A percentile compares a stretch with the other conserved stretches of the same genome.
phyloP scores from a whole-genome alignment of 2,329 filamentous ascomycete genomes.

The Xylariaceae sp. region DNA sequence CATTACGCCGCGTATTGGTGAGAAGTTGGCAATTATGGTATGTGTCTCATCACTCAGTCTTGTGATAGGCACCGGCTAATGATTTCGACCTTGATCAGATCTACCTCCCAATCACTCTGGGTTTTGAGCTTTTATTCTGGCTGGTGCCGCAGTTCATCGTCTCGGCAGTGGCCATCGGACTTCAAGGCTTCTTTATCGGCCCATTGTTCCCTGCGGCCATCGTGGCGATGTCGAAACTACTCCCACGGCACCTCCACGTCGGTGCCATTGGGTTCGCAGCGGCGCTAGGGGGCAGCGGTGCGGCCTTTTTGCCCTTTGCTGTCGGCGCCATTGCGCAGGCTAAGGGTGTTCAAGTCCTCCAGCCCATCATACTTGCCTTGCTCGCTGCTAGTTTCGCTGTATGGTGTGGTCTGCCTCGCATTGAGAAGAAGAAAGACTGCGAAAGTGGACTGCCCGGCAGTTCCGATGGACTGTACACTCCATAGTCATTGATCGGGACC shows the following conservation, averaged over 20 bases:
- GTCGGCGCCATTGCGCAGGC: constrained; percentile 62
- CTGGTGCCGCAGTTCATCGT: constrained; percentile 74
- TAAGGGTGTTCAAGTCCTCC: constrained; percentile 52
- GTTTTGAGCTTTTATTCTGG: constrained; percentile 72
- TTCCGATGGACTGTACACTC: too few species aligned
- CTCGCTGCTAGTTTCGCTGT: constrained; percentile 40
- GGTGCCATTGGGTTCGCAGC: constrained; percentile 72
- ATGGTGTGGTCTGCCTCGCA: constrained; percentile 44
- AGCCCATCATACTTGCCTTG: constrained; percentile 53
- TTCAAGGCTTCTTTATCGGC: constrained; percentile 77
- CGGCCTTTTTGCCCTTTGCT: constrained; percentile 61
- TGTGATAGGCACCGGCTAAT: not conserved
- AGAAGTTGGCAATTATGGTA: constrained; percentile 57
- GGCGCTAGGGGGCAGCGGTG: constrained; percentile 70
- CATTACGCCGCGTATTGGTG: constrained; percentile 66
- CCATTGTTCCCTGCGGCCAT: constrained; percentile 73
- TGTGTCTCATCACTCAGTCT: constrained; percentile 9
- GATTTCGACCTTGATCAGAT: constrained; percentile 26
- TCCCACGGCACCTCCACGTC: constrained; percentile 72
- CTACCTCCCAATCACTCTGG: constrained; percentile 64
- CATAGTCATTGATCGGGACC: too few species aligned
- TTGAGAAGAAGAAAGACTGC: constrained; percentile 40
- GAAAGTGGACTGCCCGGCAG: too few species aligned
- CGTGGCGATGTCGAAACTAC: constrained; percentile 62
- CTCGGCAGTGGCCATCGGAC: constrained; percentile 64